Conservation (phyloP, 1,284 basidiomycete species). For the Malassezia yamatoensis region DNA sequence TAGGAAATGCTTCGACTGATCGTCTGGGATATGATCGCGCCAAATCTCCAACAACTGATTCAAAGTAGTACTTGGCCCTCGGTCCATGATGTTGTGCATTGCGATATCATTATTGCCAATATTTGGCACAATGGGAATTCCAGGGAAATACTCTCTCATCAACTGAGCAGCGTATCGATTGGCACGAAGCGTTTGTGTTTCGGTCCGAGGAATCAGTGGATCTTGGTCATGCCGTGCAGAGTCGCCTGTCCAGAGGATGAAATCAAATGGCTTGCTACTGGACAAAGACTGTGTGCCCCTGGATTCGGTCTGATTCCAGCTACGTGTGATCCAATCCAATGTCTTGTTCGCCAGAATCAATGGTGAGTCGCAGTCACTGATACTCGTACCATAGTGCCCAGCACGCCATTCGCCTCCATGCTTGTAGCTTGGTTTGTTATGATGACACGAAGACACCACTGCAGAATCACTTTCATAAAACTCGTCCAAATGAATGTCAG, state of each 20-base stretch:
- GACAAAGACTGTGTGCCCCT: background rate
- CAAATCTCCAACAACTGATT: conserved; percentile 59
- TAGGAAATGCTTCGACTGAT: conserved; percentile 57
- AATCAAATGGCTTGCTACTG: conserved; percentile 63
- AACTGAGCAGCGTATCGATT: conserved; percentile 62
- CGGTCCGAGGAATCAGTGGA: conserved; percentile 65
- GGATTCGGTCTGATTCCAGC: conserved; percentile 56
- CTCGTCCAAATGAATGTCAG: conserved; percentile 70
- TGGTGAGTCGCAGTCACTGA: conserved; percentile 77
- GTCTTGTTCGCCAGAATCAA: conserved; percentile 66
- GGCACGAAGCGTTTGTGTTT: conserved; percentile 66
- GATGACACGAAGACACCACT: conserved; percentile 24
- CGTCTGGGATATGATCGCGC: conserved; percentile 71
- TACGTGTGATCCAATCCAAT: conserved; percentile 66
- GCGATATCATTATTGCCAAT: conserved; percentile 57
- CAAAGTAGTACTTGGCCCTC: conserved; percentile 71
- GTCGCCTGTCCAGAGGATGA: conserved; percentile 75
- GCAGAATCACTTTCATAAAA: conserved; percentile 55
- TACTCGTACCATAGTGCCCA: conserved; percentile 44
- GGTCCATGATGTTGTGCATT: conserved; percentile 49
- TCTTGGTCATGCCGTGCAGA: conserved; percentile 87
- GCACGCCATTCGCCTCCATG: conserved; percentile 29
- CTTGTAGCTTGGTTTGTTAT: conserved; percentile 32
- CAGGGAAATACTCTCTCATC: conserved; percentile 65
- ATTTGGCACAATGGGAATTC: conserved; percentile 72